Base-by-base conservation (phyloP, 352 stramenopile species). In the Vaucheria bursata region DNA sequence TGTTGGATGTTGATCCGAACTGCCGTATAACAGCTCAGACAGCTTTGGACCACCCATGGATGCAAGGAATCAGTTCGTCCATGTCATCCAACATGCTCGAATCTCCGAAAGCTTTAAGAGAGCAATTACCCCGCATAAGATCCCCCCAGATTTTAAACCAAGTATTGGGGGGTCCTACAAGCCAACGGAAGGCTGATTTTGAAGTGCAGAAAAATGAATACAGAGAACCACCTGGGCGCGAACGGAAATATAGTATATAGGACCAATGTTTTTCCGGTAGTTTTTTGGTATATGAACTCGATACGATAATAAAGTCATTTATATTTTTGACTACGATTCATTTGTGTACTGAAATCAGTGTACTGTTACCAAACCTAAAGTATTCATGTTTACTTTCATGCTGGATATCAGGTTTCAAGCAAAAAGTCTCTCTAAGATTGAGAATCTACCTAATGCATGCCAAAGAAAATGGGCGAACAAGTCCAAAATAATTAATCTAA, bases 21-120 rank as follows among this genome's bases (percentile, higher is more conserved):
- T 85, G 80, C 6, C 86, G 95, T 5, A 86, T 96, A 25, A 95
- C 88, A 0, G 88, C 92, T 0, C 82, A 90, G 3, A 78, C 95
- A 80, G 91, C 93, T 2, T 82, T 97, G 8, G 78, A 87, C 4
- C 93, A 98, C 84, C 92, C 92, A 0, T 98, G 89, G 87, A 81
- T 91, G 0, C 77, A 37, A 0, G 80, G 77, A 34, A 73, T 52
- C 1, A 78, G 73, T 0, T 39, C 25, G 0, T 64, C 71, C 8
- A 72, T 35, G 18, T 12, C 5, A 12, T 78, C 85, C 66, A 85
- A 84, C 49, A 77, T 76, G 36, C 71, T 87, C 7, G 70, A 85
- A 73, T 87, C 83, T 4, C 83, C 83, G 31, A 39, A 69, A 72
- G 45, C 52, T 1, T 71, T 84, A 8, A 59, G 79, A 50, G 34